Evolutionary conservation across 352 stramenopile species (phyloP), one percentile per base, ranked within the genome.

Genomic region (Globisporangium paddicum): DNA sequence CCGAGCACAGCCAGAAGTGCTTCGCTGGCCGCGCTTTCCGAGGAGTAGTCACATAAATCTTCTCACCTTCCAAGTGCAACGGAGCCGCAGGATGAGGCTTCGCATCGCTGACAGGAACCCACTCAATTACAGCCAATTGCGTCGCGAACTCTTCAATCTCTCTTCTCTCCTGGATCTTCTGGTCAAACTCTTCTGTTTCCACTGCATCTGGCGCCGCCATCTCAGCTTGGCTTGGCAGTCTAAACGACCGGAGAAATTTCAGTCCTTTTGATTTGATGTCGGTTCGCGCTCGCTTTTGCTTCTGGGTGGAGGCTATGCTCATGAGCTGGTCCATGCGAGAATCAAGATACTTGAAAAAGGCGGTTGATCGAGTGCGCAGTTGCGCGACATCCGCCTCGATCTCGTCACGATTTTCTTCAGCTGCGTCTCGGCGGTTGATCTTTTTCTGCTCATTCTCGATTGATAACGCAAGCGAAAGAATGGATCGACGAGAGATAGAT

Each of bases 341-440:
- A 57, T 90, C 77, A n/a, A 90, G 47, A 44, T 90, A 89, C 44
- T 82, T 77, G 28, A 89, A 79, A 55, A 90, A 79, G 34, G 78
- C 77, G 1, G 64, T 52, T 0, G 80, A 71, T 41, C 78, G 76
- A 3, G 47, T 55, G 19, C 62, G 71, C 42, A 90, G 50, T 44
- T 69, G 60, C 0, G 62, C 32, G 16, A 45, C 61, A 38, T 63
- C 69, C 32, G 68, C 47, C 11, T 51, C 28, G 0, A 45, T 34
- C 10, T 60, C 46, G 32, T 63, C 55, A 6, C 69, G 48, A 18
- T 63, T 45, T 49, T 11, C 30, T 54, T 66, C 40, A 34, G 67
- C 34, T 6, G 30, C 54, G 41, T 56, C 54, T 16, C 19, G 7
- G 5, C 7, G 28, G 5, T 34, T 57, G 44, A 87, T 68, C 26